These are phyloP conservation scores for Porcisia hertigi DNA, from an alignment of 208 protist genomes.

Conservation along the genomic window DNA sequence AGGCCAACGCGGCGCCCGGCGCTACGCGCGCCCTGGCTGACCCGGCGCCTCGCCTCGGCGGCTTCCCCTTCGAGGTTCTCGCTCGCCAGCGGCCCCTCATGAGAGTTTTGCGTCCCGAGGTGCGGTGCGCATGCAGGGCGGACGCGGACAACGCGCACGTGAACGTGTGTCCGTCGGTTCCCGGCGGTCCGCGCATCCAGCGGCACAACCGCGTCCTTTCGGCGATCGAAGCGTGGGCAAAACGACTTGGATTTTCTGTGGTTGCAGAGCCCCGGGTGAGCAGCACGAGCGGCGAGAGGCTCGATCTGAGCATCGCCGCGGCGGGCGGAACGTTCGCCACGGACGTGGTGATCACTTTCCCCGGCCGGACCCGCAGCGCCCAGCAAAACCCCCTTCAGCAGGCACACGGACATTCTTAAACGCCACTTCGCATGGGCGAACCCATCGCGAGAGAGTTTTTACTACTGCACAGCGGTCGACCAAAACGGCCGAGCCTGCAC, in stretches of 20 bases:
- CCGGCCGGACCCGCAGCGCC: conserved; percentile 9
- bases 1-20: conserved; percentile 27
- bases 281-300: conserved; percentile 11
- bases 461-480: neutral
- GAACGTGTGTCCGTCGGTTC: conserved; percentile 29
- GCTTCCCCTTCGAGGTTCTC: conserved; percentile 21
- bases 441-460: neutral
- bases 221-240: conserved; percentile 21
- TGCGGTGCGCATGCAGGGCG: conserved; percentile 18
- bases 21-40: conserved; percentile 31
- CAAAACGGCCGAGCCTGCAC: neutral
- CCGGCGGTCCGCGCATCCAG: conserved; percentile 8
- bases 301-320: conserved; percentile 26
- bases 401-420: neutral
- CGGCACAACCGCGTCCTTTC: conserved; percentile 31
- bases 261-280: conserved; percentile 15
- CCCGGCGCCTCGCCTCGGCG: conserved; percentile 17
- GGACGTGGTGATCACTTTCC: conserved; percentile 33
- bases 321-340: conserved; percentile 19
- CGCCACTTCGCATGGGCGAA: neutral
- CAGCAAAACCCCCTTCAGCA: conserved; percentile 10
- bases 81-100: conserved; percentile 24
- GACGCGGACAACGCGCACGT: conserved; percentile 12
- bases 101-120: conserved; percentile 13
- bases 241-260: conserved; percentile 16